These are phyloP conservation scores for Chlorella ohadii DNA, from an alignment of 139 green algal species.

Conservation along the genomic window DNA sequence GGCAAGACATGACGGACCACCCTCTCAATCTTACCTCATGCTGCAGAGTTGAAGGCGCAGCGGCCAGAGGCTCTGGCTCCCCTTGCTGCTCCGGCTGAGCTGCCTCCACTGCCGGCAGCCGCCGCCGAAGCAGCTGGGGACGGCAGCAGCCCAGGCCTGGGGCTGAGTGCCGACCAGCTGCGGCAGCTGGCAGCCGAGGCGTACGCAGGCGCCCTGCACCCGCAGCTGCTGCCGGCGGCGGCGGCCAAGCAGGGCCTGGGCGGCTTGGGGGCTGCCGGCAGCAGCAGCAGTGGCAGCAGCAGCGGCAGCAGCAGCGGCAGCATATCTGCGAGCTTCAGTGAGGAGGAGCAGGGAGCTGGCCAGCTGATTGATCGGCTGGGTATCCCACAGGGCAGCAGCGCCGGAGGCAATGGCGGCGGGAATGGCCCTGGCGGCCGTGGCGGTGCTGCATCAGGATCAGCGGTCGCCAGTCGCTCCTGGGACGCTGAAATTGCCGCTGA, in stretches of 20 bases:
- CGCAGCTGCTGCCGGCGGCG: background rate
- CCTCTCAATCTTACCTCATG: too few relatives aligned
- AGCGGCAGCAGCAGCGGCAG: background rate
- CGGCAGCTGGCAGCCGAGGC: constrained; percentile 14
- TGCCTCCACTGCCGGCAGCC: constrained; percentile 11
- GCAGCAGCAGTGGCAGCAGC: background rate
- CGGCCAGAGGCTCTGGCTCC: background rate
- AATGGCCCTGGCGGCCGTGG: background rate
- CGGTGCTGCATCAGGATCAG: too few relatives aligned
- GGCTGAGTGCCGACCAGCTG: background rate
- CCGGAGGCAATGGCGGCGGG: background rate
- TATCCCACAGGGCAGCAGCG: background rate
- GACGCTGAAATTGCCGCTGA: constrained; percentile 20
- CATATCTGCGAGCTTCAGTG: constrained; percentile 1
- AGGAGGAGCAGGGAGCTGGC: background rate
- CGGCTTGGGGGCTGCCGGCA: background rate
- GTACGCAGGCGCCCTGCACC: background rate
- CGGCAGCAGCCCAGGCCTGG: background rate
- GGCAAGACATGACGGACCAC: too few relatives aligned
- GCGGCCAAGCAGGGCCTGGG: background rate
- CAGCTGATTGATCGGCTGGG: background rate
- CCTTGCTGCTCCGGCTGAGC: background rate
- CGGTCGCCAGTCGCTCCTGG: background rate
- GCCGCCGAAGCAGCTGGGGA: background rate
- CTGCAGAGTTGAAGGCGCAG: constrained; percentile 23